phyloP scores from a whole-genome alignment of 129 eudicot genomes.

The sunflower (Helianthus annuus) region HanXRQr2.0-SUNRISE NC_035448.2:148385421-148385920 shows the following conservation, averaged over 20 bases:
- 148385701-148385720: conserved; percentile 38
- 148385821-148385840: conserved; percentile 32
- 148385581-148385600: conserved; percentile 27
- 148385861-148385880: conserved; percentile 26
- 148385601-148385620: conserved; percentile 9
- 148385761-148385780: conserved; percentile 30
- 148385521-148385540: conserved; percentile 27
- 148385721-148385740: conserved; percentile 30
- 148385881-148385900: conserved; percentile 45
- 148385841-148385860: not conserved
- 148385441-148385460: not conserved
- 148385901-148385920: conserved; percentile 52
- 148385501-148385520: not conserved
- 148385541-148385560: not conserved
- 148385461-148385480: not conserved
- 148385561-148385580: conserved; percentile 8
- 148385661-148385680: conserved; percentile 37
- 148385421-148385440: too few relatives aligned
- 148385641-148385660: conserved; percentile 48
- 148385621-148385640: conserved; percentile 16
- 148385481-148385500: not conserved
- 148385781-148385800: conserved; percentile 39
- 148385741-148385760: conserved; percentile 23
- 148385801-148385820: conserved; percentile 35
- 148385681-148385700: conserved; percentile 33